Evolutionary conservation across 331 rosid species (phyloP).

Genomic region (Ulmus americana): DNA sequence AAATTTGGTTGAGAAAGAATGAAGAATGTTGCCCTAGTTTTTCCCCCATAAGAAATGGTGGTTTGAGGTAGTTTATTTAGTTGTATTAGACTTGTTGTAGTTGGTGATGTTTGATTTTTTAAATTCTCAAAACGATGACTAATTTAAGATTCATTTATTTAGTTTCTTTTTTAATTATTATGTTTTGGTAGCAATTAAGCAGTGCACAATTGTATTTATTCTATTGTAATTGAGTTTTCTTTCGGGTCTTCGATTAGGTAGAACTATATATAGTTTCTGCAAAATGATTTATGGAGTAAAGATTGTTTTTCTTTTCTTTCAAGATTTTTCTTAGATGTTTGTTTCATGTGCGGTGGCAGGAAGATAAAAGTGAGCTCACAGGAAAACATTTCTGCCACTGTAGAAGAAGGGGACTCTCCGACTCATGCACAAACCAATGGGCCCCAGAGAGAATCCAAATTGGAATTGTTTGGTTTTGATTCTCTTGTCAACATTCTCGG

Average conservation of each 20-base stretch:
- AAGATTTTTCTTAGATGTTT: not conserved
- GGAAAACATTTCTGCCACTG: constrained; percentile 35
- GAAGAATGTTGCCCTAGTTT: not conserved
- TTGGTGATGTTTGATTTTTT: not conserved
- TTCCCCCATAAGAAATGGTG: not conserved
- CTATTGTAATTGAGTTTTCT: not conserved
- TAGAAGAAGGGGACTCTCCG: constrained; percentile 36
- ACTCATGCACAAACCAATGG: constrained; percentile 46
- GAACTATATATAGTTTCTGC: not conserved
- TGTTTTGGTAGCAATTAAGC: not conserved
- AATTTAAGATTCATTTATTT: too few relatives aligned
- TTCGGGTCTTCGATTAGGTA: not conserved
- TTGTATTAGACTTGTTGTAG: constrained; percentile 3
- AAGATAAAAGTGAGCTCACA: constrained; percentile 49
- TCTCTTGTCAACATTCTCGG: constrained; percentile 99
- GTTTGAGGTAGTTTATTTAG: not conserved
- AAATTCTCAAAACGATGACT: not conserved
- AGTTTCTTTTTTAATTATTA: not conserved
- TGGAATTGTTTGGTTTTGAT: constrained; percentile 94
- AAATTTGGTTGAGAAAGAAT: not conserved
- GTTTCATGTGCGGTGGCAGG: constrained; percentile 33
- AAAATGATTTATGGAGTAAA: not conserved
- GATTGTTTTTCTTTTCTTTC: not conserved
- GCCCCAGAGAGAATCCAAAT: constrained; percentile 69
- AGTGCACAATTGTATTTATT: not conserved